Evolutionary conservation across 805 yeast species (phyloP).

Genomic region (Saturnispora serradocipensis): DNA sequence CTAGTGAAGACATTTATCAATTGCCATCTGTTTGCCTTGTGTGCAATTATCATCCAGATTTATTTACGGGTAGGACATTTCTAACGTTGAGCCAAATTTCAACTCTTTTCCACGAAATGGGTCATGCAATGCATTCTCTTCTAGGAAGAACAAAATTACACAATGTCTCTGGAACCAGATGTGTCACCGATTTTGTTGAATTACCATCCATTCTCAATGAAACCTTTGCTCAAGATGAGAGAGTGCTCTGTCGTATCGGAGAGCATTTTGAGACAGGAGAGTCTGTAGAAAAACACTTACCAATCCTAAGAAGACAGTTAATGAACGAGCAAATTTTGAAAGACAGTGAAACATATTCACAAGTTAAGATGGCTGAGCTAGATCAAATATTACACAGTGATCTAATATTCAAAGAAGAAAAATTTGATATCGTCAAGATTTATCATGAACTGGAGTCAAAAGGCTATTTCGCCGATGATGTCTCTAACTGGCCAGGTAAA

Average conservation of each 20-base stretch:
- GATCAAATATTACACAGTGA: conserved; percentile 72
- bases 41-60: conserved; percentile 60
- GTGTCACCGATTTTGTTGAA: conserved; percentile 95
- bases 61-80: conserved; percentile 33
- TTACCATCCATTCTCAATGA: conserved; percentile 96
- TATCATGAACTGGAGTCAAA: conserved; percentile 60
- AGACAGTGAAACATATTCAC: conserved; percentile 73
- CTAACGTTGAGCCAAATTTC: conserved; percentile 74
- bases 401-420: conserved; percentile 21
- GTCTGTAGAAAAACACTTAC: conserved; percentile 40
- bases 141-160: conserved; percentile 84
- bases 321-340: conserved; percentile 43
- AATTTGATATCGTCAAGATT: conserved; percentile 48
- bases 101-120: conserved; percentile 96
- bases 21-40: conserved; percentile 84
- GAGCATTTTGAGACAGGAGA: conserved; percentile 60
- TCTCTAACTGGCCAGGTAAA: conserved; percentile 86
- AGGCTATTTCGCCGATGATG: conserved; percentile 51
- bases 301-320: conserved; percentile 38
- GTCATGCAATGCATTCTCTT: conserved; percentile 98
- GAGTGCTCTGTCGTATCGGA: conserved; percentile 68
- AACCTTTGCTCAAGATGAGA: conserved; percentile 72
- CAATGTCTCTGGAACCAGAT: conserved; percentile 89
- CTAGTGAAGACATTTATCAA: conserved; percentile 50
- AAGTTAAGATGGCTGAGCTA: conserved; percentile 79